phyloP scores from a whole-genome alignment of 1,139 yeast genomes.

The Blastobotrys indianensis region DNA sequence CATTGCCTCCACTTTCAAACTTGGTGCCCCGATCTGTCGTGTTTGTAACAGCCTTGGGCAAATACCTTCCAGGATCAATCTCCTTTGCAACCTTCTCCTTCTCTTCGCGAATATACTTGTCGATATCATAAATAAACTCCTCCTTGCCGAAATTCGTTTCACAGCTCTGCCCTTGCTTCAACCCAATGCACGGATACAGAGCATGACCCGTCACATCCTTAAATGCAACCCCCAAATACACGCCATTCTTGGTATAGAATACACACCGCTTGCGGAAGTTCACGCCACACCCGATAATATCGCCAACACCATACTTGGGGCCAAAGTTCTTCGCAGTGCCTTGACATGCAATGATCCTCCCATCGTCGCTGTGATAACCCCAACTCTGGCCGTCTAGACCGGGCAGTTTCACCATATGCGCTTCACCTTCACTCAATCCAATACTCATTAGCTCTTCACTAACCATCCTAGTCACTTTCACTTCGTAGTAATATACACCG shows the following conservation, averaged over 20 bases:
- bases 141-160: slow-evolving; percentile 65
- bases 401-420: slow-evolving; percentile 34
- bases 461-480: slow-evolving; percentile 35
- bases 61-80: slow-evolving; percentile 15
- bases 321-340: slow-evolving; percentile 39
- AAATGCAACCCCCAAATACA: slow-evolving; percentile 50
- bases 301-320: slow-evolving; percentile 49
- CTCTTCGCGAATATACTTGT: slow-evolving; percentile 51
- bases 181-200: slow-evolving; percentile 47
- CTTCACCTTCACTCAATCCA: slow-evolving; percentile 32
- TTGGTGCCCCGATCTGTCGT: too few species aligned
- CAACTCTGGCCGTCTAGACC: slow-evolving; percentile 47
- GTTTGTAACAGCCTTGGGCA: slow-evolving; percentile 10
- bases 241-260: slow-evolving; percentile 81
- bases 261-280: slow-evolving; percentile 59
- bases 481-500: slow-evolving; percentile 56
- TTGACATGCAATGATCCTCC: slow-evolving; percentile 43
- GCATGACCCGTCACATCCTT: slow-evolving; percentile 35
- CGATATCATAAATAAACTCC: slow-evolving; percentile 67
- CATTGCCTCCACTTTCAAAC: slow-evolving; percentile 3
- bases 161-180: slow-evolving; percentile 42
- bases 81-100: slow-evolving; percentile 28
- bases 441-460: slow-evolving; percentile 27
- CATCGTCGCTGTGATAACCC: slow-evolving; percentile 57
- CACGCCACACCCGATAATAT: slow-evolving; percentile 79